phyloP scores from a whole-genome alignment of 306 rosid genomes.

The Prunus mongolica region DNA sequence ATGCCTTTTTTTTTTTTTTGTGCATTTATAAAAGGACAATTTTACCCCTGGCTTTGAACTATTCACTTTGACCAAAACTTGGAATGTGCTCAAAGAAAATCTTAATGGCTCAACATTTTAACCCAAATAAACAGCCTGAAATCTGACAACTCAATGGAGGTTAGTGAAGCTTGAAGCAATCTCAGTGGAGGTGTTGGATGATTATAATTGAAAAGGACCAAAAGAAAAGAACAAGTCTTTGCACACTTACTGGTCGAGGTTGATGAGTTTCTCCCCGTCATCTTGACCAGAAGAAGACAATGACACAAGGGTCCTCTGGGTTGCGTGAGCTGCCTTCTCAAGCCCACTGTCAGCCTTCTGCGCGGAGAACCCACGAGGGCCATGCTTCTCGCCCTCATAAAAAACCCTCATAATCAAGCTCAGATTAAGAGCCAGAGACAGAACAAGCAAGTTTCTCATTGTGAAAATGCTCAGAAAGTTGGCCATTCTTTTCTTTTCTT shows the following conservation, averaged over 20 bases:
- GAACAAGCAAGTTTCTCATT: conserved; percentile 45
- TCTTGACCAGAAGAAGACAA: conserved; percentile 28
- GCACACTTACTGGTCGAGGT: conserved; percentile 73
- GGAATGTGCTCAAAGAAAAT: not conserved
- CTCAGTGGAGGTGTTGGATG: conserved; percentile 14
- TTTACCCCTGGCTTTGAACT: not conserved
- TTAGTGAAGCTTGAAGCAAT: conserved; percentile 2
- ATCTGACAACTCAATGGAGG: not conserved
- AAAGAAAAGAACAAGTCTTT: not conserved
- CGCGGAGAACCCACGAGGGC: not conserved
- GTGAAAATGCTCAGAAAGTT: conserved; percentile 28
- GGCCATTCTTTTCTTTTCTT: conserved; percentile 20
- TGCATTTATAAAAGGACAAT: not conserved
- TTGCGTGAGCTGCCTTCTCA: not conserved
- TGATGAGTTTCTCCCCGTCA: conserved; percentile 40
- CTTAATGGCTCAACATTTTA: too few species aligned
- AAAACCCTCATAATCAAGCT: conserved; percentile 45
- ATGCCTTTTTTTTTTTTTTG: not conserved
- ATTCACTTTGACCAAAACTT: not conserved
- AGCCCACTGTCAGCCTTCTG: conserved; percentile 20
- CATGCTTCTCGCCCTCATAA: conserved; percentile 27
- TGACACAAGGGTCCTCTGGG: conserved; percentile 30
- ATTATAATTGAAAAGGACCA: not conserved
- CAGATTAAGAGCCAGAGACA: conserved; percentile 69
- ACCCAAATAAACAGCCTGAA: not conserved